These are phyloP conservation scores for Oryza meyeriana DNA, from an alignment of 176 grass and related monocot genomes.

Conservation along the genomic window DNA sequence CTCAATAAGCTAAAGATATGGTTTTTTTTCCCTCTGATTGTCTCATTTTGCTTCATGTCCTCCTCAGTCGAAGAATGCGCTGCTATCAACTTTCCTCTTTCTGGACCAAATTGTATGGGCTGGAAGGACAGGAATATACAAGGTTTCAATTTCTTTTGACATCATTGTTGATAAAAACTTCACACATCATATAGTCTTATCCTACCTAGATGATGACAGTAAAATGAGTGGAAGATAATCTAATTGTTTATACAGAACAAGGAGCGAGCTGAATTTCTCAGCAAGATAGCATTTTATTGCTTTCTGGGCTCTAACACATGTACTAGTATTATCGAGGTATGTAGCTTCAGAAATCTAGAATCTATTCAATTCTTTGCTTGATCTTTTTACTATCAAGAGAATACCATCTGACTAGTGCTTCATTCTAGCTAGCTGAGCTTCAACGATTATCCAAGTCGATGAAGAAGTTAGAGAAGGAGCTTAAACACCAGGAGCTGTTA, in stretches of 20 bases:
- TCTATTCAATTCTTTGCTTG: not conserved
- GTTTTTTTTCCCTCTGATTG: not conserved
- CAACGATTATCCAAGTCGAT: slow-evolving; percentile 60
- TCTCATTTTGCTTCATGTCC: slow-evolving; percentile 10
- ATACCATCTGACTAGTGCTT: not conserved
- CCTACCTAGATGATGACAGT: not conserved
- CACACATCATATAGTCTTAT: not conserved
- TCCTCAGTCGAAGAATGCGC: slow-evolving; percentile 83
- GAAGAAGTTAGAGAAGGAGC: slow-evolving; percentile 74
- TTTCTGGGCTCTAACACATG: slow-evolving; percentile 71
- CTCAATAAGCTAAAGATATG: not conserved
- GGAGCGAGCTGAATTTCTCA: slow-evolving; percentile 65
- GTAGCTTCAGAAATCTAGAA: not conserved
- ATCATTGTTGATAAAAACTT: not conserved
- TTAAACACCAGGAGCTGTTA: slow-evolving; percentile 53
- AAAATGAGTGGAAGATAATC: not conserved
- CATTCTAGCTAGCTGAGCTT: slow-evolving; percentile 59
- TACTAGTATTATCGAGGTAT: slow-evolving; percentile 67
- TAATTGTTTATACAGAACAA: slow-evolving; percentile 52
- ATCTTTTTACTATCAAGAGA: not conserved
- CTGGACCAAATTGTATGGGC: slow-evolving; percentile 94
- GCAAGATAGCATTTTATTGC: slow-evolving; percentile 71
- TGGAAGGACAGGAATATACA: slow-evolving; percentile 87
- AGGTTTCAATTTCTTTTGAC: slow-evolving; percentile 48
- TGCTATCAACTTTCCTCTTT: slow-evolving; percentile 87